These are phyloP conservation scores for Umbelopsis vinacea DNA, from an alignment of 192 early-diverging fungal genomes.

Conservation along the genomic window DNA sequence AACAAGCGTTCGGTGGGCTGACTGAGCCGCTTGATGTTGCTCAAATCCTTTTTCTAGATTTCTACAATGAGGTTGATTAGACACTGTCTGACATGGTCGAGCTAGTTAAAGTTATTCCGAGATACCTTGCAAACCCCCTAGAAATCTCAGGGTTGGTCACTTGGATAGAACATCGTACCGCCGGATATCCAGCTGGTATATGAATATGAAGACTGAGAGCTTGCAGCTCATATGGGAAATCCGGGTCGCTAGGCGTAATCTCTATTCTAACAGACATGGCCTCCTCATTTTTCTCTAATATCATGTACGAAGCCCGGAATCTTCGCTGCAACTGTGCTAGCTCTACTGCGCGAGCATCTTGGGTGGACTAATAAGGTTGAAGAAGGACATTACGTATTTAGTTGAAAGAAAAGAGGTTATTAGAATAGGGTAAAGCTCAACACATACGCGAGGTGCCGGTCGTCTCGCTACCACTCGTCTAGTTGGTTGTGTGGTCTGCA, in stretches of 20 bases:
- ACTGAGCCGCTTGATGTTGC: slow-evolving; percentile 37
- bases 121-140: slow-evolving; percentile 48
- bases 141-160: slow-evolving; percentile 60
- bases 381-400: not conserved
- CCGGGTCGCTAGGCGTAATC: slow-evolving; percentile 64
- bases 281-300: slow-evolving; percentile 1
- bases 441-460: slow-evolving; percentile 5
- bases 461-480: not conserved
- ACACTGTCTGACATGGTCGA: slow-evolving; percentile 3
- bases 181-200: slow-evolving; percentile 59
- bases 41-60: slow-evolving; percentile 66
- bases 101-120: slow-evolving; percentile 2
- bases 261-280: slow-evolving; percentile 34
- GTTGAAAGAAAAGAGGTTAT: not conserved
- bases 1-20: slow-evolving; percentile 39
- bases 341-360: slow-evolving; percentile 25
- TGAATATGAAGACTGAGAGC: slow-evolving; percentile 62
- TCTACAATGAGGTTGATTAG: slow-evolving; percentile 35
- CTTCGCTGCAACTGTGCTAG: slow-evolving; percentile 21
- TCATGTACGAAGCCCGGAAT: slow-evolving; percentile 9
- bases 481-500: not conserved
- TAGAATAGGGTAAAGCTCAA: not conserved
- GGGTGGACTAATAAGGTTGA: not conserved
- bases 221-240: slow-evolving; percentile 80
- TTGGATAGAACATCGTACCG: slow-evolving; percentile 43